Evolutionary conservation across 805 yeast genomes (phyloP).

Genomic region (Saturnispora saitoi): DNA sequence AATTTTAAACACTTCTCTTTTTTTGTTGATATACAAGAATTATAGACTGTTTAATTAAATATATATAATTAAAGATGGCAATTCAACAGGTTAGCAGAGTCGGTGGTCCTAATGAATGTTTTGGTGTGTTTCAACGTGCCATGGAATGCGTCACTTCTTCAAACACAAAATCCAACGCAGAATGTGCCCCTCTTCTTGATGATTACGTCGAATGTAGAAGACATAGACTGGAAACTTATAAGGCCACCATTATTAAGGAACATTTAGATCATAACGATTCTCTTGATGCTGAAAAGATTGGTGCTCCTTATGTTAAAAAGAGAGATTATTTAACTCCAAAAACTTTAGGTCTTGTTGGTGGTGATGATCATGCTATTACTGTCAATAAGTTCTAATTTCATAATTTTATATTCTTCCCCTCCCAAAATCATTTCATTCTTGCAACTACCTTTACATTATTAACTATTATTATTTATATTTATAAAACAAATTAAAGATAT

Average conservation of each 20-base stretch:
- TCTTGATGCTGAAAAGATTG: conserved; percentile 24
- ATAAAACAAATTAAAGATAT: neutral
- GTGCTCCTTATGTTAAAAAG: conserved; percentile 33
- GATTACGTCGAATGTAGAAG: conserved; percentile 33
- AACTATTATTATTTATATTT: neutral
- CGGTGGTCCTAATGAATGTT: conserved; percentile 33
- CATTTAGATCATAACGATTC: conserved; percentile 25
- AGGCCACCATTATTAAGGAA: conserved; percentile 27
- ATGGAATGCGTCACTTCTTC: conserved; percentile 32
- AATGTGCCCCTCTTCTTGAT: conserved; percentile 26
- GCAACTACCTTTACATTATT: neutral
- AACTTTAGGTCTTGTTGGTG: conserved; percentile 30
- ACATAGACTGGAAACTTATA: conserved; percentile 30
- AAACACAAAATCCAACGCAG: conserved; percentile 24
- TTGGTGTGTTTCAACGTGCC: conserved; percentile 31
- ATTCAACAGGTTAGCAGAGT: conserved; percentile 28
- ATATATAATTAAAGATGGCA: conserved; percentile 20
- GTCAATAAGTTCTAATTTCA: conserved; percentile 17
- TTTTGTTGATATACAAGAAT: too few relatives aligned
- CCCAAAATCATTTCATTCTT: neutral
- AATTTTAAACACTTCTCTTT: too few relatives aligned
- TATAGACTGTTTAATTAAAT: neutral
- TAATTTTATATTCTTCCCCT: neutral
- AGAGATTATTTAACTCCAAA: conserved; percentile 33
- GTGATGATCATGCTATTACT: conserved; percentile 28